Evolutionary conservation across 2,329 filamentous ascomycete species (phyloP), one percentile per base, ranked within the genome.

Genomic region (Thelonectria discophora): DNA sequence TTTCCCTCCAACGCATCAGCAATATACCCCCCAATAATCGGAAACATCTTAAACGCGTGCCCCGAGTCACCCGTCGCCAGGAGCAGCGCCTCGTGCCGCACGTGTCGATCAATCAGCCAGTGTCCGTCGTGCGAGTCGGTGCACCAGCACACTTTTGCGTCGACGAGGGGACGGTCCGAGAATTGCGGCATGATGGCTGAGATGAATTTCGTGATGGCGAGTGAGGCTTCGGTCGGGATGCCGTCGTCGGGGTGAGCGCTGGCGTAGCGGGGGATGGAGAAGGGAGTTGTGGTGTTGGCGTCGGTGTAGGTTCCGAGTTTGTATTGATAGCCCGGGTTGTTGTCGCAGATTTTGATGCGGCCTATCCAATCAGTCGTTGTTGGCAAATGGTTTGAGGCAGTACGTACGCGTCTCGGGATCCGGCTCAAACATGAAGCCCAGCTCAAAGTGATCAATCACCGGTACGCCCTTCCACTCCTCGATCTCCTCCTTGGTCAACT

Each of bases 31-130:
- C 69, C 70, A 11, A 71, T 68, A 2, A 67, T 69, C 0, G 70
- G 69, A 18, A 73, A 70, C 69, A 73, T 73, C 37, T 73, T 73
- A 48, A 72, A 72, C 1, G 67, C 69, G 32, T 72, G 70, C 0
- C 69, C 69, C 1, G 70, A 72, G 37, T 72, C 69, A 2, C 69
- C 67, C 1, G 70, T 71, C 0, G 63, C 69, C 7, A 72, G 43
- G 0, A 71, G 56, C 3, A 72, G 46, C 2, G 59, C 43, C 2
- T 60, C 34, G 21, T 69, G 27, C 49, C 60, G 62, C 9, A 65
- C 66, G 8, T 71, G 65, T 15, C 56, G 57, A 32, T 70, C 70
- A 20, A 71, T 69, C 8, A 70, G 51, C 62, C 67, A 72, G 52
- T 72, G 68, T 2, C 66, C 58, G 27, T 72, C 70, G 1, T 65